A percentile compares a stretch with the other conserved stretches of the same genome.
Conservation (phyloP, 768 basidiomycete species). For the Vararia minispora region DNA sequence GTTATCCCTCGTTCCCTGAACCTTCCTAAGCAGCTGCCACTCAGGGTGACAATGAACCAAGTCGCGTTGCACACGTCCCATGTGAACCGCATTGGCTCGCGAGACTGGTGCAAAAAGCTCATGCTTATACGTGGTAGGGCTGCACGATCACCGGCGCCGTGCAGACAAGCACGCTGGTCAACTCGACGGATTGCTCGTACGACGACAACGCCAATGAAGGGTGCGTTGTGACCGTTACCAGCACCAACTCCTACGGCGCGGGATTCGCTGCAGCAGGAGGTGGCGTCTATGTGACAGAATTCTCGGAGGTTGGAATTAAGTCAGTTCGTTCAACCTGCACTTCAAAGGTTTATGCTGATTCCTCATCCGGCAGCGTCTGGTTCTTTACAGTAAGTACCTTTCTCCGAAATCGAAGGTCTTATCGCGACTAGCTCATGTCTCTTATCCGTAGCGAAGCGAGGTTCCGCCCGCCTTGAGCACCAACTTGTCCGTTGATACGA, state of each 20-base stretch:
- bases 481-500: conserved; percentile 40
- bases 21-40: no score
- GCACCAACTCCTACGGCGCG: conserved; percentile 46
- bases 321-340: conserved; percentile 21
- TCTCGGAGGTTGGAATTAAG: conserved; percentile 55
- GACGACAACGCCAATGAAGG: conserved; percentile 48
- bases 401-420: conserved; percentile 13
- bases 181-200: conserved; percentile 50
- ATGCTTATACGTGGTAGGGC: no score
- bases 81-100: conserved; percentile 16
- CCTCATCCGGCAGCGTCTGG: conserved; percentile 36
- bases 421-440: not conserved
- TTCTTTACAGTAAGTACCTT: conserved; percentile 39
- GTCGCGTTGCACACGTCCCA: conserved; percentile 64
- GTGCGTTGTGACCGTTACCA: conserved; percentile 49
- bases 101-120: no score
- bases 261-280: conserved; percentile 57
- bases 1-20: no score
- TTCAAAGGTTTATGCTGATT: not conserved
- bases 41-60: conserved; percentile 50
- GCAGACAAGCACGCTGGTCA: conserved; percentile 40
- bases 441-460: conserved; percentile 23
- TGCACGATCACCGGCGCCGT: conserved; percentile 40
- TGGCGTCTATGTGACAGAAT: conserved; percentile 69
- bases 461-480: conserved; percentile 38